Evolutionary conservation across 139 green algal species (phyloP), one percentile per base, ranked within the genome.

Genomic region (Tetradesmus obliquus): DNA sequence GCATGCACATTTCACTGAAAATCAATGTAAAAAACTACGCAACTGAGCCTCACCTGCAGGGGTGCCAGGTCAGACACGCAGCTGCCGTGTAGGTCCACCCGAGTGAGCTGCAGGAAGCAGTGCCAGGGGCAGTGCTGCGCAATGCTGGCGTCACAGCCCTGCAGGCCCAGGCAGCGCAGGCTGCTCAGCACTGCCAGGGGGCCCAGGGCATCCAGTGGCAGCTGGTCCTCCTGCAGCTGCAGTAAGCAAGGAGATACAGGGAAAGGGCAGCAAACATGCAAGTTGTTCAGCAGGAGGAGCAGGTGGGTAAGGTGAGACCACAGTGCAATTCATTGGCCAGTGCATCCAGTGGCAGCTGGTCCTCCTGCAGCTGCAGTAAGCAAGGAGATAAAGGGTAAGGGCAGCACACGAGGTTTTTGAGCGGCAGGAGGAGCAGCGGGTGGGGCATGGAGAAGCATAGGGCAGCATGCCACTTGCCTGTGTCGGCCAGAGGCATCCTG

Each of bases 131-230:
- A 72, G 19, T 71, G 55, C 51, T 87, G 53, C 9, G 17, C 54
- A 19, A 88, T 79, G 32, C 24, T 57, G 57, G 58, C 84, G 7
- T 88, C 84, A 57, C 84, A 79, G 57, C 84, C 84, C n/a, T 79
- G 84, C 84, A 88, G 84, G 24, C 84, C 60, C n/a, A 88, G 84
- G 22, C 55, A 55, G 7, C 57, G 58, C 84, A 88, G n/a, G 58
- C 45, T 79, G 84, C n/a, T 60, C 57, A 88, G 57, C 5, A 24
- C n/a, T 71, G 82, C 60, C 19, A 87, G 82, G 0, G 82, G 82
- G 82, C 55, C 62, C 53, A 87, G 53, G 1, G 82, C 53, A 19
- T 60, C 82, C 5, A 19, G 51, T 54, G 60, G 53, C 55, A 87
- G 66, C 15, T 76, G 66, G 3, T 82, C 76, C 24, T 82, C 76